Evolutionary conservation across 1,284 basidiomycete species (phyloP), one percentile per base, ranked within the genome.

Genomic region (Puccinia horiana): DNA sequence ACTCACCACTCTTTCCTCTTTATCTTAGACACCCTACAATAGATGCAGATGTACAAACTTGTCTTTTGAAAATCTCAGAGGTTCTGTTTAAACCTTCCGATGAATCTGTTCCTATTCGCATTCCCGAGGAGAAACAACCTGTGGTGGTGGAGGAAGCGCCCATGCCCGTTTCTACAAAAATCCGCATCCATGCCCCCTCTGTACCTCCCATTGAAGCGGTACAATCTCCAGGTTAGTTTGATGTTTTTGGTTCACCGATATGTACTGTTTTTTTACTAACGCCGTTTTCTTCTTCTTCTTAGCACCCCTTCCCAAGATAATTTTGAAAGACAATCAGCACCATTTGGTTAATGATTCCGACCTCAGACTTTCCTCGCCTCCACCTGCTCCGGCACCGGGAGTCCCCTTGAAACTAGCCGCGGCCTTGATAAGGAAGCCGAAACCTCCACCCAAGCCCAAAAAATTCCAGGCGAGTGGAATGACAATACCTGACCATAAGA

Each of bases 51-150:
- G 93, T 96, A 67, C 92, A 95, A 52, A 94, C 94, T 91, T 94
- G 93, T 83, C 88, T 98, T 73, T 89, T 99, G 85, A 98, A 98
- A 88, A 89, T 98, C 14, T 94, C 93, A 16, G 96, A 98, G 86
- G 89, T 98, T 35, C 90, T 96, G 73, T 93, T 96, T 84, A 91
- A 92, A 75, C 92, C 93, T 29, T 88, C 90, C 3, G 91, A 94
- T 79, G 95, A 97, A 87, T 90, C 91, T 4, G 89, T 92, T n/a
- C 95, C 94, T 0, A 93, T 98, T 82, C 83, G 85, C 8, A 85
- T 88, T 85, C 86, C 86, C 8, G 77, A 58, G 37, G 40, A 78
- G 76, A 44, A 72, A 61, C 12, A 63, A 81, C 42, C 67, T 73
- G 12, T 73, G 47, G 44, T 70, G 58, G 12, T 73, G 47, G 44